Evolutionary conservation across 164 flowering plant genomes (phyloP), one percentile per base, ranked within the genome.

Genomic region (Vitis amurensis): DNA sequence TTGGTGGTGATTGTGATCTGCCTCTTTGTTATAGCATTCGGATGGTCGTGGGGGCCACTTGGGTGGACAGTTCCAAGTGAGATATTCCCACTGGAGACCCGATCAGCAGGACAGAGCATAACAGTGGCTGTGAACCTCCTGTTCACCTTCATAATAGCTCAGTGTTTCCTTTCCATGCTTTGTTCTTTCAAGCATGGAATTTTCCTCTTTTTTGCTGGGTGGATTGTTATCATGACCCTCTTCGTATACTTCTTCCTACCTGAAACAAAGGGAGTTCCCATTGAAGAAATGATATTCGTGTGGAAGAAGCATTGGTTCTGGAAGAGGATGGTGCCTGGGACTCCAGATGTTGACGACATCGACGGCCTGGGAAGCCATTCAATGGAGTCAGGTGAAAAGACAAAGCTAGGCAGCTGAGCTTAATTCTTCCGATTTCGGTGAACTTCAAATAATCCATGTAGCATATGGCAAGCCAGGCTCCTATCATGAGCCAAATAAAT

Each of bases 1-100:
- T 19, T 89, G 37, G 94, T 94, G 56, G 98, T 94, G 71, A 62
- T 73, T 0, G 70, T 89, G 61, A 74, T 94, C 53, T 94, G 97
- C 83, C 80, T 89, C 44, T 94, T 94, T 56, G 98, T 94, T 7
- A 71, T 83, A 8, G 98, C 82, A 0, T 81, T 81, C 16, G 83
- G 83, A 67, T 81, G 81, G 82, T 85, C 88, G 11, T 85, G 88
- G 88, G 88, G 88, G 7, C 84, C 85, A 1, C 79, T 85, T 1
- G 89, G 89, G 1, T 85, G 89, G 89, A 78, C 86, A 1, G 79
- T 85, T 6, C 84, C 89, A 10, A 85, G 89, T 63, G 89, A 85
- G 59, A 80, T 85, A 19, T 85, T 83, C 55, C 84, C 89, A 11
- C 44, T 85, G 49, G 86, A 85, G 52, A 83, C 78, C 1, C 73